phyloP scores from a whole-genome alignment of 495 filamentous ascomycete genomes.

The Neurospora sp. region DNA sequence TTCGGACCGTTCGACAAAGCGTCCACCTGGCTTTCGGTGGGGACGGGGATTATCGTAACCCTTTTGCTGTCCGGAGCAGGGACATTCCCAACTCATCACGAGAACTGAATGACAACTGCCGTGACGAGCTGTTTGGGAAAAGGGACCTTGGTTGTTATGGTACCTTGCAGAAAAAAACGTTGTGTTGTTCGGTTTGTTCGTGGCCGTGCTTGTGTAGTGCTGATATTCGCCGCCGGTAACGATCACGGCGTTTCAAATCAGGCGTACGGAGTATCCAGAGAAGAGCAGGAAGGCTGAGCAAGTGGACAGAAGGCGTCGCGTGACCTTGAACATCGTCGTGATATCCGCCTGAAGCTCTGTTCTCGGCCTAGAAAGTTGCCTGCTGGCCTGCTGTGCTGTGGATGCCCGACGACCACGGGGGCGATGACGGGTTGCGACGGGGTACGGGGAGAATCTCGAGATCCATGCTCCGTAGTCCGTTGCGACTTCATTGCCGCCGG shows the following conservation, averaged over 20 bases:
- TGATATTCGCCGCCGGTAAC: not conserved
- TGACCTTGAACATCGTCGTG: not conserved
- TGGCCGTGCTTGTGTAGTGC: not conserved
- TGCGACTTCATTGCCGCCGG: not conserved
- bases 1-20: not conserved
- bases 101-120: not conserved
- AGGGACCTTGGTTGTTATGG: not conserved
- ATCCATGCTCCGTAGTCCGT: not conserved
- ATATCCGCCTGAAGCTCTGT: not conserved
- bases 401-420: not conserved
- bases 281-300: not conserved
- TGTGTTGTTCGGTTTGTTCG: not conserved
- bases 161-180: not conserved
- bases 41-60: not conserved
- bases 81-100: not conserved
- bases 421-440: not conserved
- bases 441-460: not conserved
- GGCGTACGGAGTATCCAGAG: not conserved
- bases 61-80: not conserved
- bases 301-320: not conserved
- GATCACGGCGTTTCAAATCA: not conserved
- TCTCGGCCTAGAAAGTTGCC: not conserved
- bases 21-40: not conserved
- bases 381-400: not conserved
- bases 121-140: not conserved